A percentile compares a stretch with the other conserved stretches of the same genome.
Conservation (phyloP, 352 stramenopile species). For the Pythium periplocum region DNA sequence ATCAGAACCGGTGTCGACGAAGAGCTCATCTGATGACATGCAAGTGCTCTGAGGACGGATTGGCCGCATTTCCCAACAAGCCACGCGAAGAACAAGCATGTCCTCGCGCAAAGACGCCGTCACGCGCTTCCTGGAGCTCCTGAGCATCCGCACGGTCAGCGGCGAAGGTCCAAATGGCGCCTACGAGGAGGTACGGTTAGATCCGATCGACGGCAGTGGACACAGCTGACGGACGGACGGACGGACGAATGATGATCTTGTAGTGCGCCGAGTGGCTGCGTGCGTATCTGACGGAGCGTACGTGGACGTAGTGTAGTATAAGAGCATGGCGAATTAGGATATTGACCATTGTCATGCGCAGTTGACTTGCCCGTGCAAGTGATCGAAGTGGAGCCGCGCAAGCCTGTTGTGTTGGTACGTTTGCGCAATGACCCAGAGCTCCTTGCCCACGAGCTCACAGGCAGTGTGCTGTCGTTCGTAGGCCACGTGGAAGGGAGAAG, state of each 20-base stretch:
- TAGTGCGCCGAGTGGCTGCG: conserved; percentile 63
- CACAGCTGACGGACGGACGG: too few species aligned
- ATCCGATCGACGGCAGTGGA: background rate
- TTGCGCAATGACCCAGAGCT: too few species aligned
- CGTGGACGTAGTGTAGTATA: conserved; percentile 1
- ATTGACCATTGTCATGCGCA: conserved; percentile 10
- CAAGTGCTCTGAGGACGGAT: too few species aligned
- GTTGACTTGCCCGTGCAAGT: conserved; percentile 44
- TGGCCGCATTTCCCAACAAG: too few species aligned
- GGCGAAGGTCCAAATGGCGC: conserved; percentile 52
- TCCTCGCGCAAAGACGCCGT: conserved; percentile 26
- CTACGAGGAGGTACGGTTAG: conserved; percentile 48
- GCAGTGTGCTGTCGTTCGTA: conserved; percentile 10
- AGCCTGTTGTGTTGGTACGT: conserved; percentile 88
- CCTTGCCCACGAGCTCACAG: too few species aligned
- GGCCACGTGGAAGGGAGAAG: conserved; percentile 77
- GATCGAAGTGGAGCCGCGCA: conserved; percentile 54
- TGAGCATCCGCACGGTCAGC: conserved; percentile 76
- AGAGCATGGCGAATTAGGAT: background rate
- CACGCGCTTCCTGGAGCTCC: conserved; percentile 65
- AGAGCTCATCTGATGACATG: too few species aligned
- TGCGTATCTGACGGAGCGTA: conserved; percentile 46
- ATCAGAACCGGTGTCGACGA: too few species aligned
- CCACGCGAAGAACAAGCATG: conserved; percentile 7
- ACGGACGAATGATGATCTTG: background rate